A percentile compares a stretch with the other conserved stretches of the same genome.
Evolutionary conservation across 2,329 filamentous ascomycete species (phyloP).

Genomic region (Ophiostoma novo-ulmi): DNA sequence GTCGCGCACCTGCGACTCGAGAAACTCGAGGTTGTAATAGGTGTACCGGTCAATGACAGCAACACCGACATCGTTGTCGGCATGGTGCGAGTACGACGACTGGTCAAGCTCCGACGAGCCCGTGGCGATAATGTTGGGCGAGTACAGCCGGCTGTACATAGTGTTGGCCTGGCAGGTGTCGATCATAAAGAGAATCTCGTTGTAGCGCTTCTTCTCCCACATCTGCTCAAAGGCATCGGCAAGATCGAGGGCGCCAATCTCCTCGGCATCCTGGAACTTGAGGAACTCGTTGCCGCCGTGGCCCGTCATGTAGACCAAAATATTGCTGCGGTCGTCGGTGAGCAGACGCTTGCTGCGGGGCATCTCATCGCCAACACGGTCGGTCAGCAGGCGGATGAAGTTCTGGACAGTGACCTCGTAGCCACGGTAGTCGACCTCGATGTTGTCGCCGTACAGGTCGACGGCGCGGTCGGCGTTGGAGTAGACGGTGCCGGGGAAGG

Average conservation of each 20-base stretch:
- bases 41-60: constrained; percentile 98
- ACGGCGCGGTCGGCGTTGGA: constrained; percentile 95
- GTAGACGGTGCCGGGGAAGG: constrained; percentile 96
- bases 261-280: constrained; percentile 97
- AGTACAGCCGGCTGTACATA: constrained; percentile 98
- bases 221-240: constrained; percentile 98
- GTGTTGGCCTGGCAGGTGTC: constrained; percentile 99
- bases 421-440: constrained; percentile 95
- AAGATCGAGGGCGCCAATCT: constrained; percentile 92
- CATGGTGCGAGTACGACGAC: constrained; percentile 95
- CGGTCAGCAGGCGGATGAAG: constrained; percentile 91
- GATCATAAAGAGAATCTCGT: constrained; percentile 99
- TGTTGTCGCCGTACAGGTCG: constrained; percentile 96
- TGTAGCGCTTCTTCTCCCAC: constrained; percentile 99
- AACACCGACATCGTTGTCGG: constrained; percentile 95
- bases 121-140: constrained; percentile 94
- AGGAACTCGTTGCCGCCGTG: constrained; percentile 97
- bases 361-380: constrained; percentile 90
- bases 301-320: constrained; percentile 98
- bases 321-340: constrained; percentile 93
- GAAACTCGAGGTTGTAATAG: constrained; percentile 96
- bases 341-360: constrained; percentile 88
- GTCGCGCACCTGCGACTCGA: constrained; percentile 84
- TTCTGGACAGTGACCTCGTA: constrained; percentile 99
- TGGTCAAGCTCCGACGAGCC: constrained; percentile 95